Evolutionary conservation across 495 filamentous ascomycete species (phyloP), one percentile per base, ranked within the genome.

Genomic region (Talaromyces proteolyticus): DNA sequence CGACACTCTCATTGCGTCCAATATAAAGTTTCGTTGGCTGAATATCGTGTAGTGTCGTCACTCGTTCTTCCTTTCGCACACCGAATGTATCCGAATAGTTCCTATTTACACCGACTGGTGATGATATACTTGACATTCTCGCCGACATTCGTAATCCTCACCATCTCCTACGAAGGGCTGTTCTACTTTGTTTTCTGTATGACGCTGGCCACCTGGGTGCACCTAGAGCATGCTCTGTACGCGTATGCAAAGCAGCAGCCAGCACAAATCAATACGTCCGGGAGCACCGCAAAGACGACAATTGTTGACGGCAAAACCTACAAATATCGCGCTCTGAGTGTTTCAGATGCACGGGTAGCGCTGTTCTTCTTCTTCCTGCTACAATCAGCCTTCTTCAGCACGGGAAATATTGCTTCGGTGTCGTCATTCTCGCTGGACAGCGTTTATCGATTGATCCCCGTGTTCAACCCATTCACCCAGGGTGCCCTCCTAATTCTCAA

Each of bases 361-460:
- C 76, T 97, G 17, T 96, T 96, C 77, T 96, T 96, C 79, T 84
- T 97, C 59, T 89, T 87, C 59, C 79, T 99, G 11, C 78, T 99
- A 14, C 92, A 97, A 66, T 87, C 91, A 19, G 94, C 87, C 29
- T 99, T 99, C 74, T 99, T 99, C 78, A 86, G 85, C 69, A 96
- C 91, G 2, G 94, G 94, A 53, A 99, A 99, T 69, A 82, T 99
- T 44, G 93, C 94, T 4, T 96, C 91, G 4, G 67, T 99, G 49
- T 95, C 91, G 25, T 89, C 92, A 6, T 99, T 99, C 79, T 91
- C 86, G 34, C 76, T 99, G 16, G 93, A 96, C 42, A 88, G 84
- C 61, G 93, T 99, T 21, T 81, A 74, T 68, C 87, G 94, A 11
- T 81, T 99, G n/a, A 78, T 97, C 48, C 94, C 94, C 8, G 71